Conservation (phyloP, 805 yeast genomes). For the Teunomyces barrocoloradensis region DNA sequence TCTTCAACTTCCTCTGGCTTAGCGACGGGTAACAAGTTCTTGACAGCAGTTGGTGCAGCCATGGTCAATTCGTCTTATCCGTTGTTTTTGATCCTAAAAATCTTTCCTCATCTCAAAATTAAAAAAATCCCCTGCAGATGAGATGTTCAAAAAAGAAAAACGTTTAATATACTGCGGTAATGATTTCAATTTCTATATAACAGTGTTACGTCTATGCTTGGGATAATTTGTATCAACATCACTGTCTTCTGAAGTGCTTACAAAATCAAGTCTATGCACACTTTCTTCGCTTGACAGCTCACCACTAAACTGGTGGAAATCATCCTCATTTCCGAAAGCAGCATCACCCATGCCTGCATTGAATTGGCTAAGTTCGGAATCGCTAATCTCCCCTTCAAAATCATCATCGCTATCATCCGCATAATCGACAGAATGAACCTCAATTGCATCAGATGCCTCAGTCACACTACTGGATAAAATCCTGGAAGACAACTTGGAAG, state of each 20-base stretch:
- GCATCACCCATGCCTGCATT: background rate
- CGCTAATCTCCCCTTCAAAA: conserved; percentile 3
- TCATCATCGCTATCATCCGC: conserved; percentile 12
- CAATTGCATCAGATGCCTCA: conserved; percentile 3
- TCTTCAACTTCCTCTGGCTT: conserved; percentile 19
- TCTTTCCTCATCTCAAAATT: conserved; percentile 1
- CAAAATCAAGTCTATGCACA: background rate
- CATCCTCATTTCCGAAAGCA: background rate
- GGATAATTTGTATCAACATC: background rate
- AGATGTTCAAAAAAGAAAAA: too few species aligned
- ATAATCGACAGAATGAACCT: conserved; percentile 9
- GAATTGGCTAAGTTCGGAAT: background rate
- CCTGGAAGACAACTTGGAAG: conserved; percentile 15
- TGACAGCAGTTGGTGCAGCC: conserved; percentile 11
- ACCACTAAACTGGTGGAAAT: background rate
- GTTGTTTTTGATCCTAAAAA: conserved; percentile 1
- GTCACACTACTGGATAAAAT: conserved; percentile 5
- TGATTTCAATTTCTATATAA: background rate
- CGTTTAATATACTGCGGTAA: background rate
- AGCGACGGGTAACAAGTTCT: conserved; percentile 4
- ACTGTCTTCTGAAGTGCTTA: background rate
- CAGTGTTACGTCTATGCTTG: background rate
- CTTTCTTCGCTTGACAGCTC: background rate
- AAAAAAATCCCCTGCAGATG: background rate
- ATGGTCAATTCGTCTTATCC: background rate